Evolutionary conservation across 148 eudicot genomes (phyloP), one percentile per base, ranked within the genome.

Genomic region (Rheum nobile): DNA sequence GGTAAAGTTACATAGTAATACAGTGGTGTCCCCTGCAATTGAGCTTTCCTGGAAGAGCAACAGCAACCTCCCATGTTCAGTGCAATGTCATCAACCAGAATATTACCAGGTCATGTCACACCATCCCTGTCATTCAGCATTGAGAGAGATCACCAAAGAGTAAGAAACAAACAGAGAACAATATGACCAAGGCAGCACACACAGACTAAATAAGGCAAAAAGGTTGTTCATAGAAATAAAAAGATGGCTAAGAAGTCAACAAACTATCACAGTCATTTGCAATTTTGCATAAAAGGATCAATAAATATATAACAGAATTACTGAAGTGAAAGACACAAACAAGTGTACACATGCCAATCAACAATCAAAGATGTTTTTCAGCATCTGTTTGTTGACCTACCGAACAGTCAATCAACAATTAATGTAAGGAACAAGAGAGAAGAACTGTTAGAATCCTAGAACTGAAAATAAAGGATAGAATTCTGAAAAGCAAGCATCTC

Each of bases 61-160:
- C 91, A 88, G 81, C 91, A 88, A 80, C 88, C 86, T 67, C 86
- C 88, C 90, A 85, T 85, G 72, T 59, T 19, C 41, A 72, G 50
- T 39, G 14, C 26, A 37, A 39, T 41, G 29, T 71, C 73, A 71
- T 71, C 68, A 75, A 75, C 47, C 65, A 13, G 48, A 34, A 54
- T 43, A 59, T 65, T 39, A 61, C 35, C 65, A 37, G 50, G 73
- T 12, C 29, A 32, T 17, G 77, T 63, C 67, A 73, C 14, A 14
- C 35, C 61, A 46, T 50, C 65, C 37, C 75, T 52, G 39, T 42
- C 54, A 71, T 44, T 44, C 70, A 65, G 21, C 8, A 31, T 31
- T 8, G 10, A 32, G 39, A 2, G 32, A 65, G 41, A 31, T 65
- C 39, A 32, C 70, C 41, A 29, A 32, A 65, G 38, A 32, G 67